Percentiles rank a stretch among this genome's conserved stretches.
These are phyloP conservation scores for Rhizopogon sp. DNA, from an alignment of 768 basidiomycete genomes.

Conservation along the genomic window DNA sequence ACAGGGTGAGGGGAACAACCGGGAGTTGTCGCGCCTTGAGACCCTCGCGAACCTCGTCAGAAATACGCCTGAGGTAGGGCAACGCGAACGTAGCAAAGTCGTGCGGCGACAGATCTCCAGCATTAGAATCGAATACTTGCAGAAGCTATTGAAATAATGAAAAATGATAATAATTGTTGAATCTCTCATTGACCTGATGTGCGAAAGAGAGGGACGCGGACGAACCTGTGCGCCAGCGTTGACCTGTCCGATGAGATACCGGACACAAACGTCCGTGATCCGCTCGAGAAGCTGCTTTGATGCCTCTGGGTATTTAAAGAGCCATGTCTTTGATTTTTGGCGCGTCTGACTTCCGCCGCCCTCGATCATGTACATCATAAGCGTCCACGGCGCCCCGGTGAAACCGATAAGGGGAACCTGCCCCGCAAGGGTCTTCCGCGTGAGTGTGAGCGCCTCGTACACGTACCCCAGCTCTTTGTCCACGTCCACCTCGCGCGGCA, in stretches of 20 bases:
- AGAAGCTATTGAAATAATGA: slow-evolving; percentile 54
- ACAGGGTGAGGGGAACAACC: slow-evolving; percentile 78
- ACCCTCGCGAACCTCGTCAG: slow-evolving; percentile 55
- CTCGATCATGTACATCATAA: slow-evolving; percentile 98
- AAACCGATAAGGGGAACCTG: slow-evolving; percentile 96
- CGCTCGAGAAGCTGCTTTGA: slow-evolving; percentile 70
- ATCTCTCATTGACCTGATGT: not conserved
- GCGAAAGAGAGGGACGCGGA: not conserved
- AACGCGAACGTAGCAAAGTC: slow-evolving; percentile 84
- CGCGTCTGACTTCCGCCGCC: slow-evolving; percentile 90
- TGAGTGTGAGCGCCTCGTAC: slow-evolving; percentile 85
- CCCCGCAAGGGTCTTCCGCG: slow-evolving; percentile 75
- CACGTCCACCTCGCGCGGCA: slow-evolving; percentile 67
- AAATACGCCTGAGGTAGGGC: slow-evolving; percentile 73
- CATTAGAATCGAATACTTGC: slow-evolving; percentile 98
- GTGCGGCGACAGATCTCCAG: slow-evolving; percentile 84
- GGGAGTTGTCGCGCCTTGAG: slow-evolving; percentile 52
- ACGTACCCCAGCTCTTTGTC: slow-evolving; percentile 85
- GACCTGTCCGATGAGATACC: slow-evolving; percentile 89
- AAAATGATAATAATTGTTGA: not conserved
- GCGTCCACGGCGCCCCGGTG: slow-evolving; percentile 96
- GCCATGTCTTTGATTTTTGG: slow-evolving; percentile 90
- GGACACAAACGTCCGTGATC: slow-evolving; percentile 87
- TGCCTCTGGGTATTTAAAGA: slow-evolving; percentile 85
- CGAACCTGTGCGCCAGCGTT: slow-evolving; percentile 93